These are phyloP conservation scores for Peronospora belbahrii DNA, from an alignment of 352 stramenopile species.

Conservation along the genomic window DNA sequence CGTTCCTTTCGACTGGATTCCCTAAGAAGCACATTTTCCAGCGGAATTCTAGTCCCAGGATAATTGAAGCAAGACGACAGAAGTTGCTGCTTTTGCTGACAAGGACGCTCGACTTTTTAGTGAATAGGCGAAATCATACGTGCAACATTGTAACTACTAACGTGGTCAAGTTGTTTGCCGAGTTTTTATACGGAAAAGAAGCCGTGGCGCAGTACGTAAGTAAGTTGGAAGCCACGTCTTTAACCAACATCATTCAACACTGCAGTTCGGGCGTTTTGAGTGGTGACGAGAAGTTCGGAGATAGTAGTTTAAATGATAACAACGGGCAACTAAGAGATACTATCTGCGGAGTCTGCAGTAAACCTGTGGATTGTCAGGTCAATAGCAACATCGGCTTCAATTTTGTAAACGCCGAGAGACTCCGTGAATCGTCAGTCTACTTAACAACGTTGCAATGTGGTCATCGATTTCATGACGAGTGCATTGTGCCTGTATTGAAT, in stretches of 20 bases:
- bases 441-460: conserved; percentile 24
- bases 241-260: conserved; percentile 3
- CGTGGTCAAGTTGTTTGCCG: conserved; percentile 18
- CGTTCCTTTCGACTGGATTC: conserved; percentile 23
- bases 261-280: background rate
- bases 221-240: conserved; percentile 4
- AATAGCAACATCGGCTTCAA: background rate
- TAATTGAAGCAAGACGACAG: conserved; percentile 7
- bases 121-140: conserved; percentile 23
- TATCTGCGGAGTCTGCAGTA: conserved; percentile 19
- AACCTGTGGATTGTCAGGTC: conserved; percentile 7
- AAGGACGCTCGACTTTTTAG: conserved; percentile 18
- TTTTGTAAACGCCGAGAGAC: background rate
- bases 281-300: conserved; percentile 3
- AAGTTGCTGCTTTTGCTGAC: conserved; percentile 16
- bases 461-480: conserved; percentile 35
- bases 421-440: conserved; percentile 18
- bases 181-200: conserved; percentile 23
- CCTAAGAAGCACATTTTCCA: conserved; percentile 28
- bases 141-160: conserved; percentile 16
- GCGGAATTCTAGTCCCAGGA: conserved; percentile 10
- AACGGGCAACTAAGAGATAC: background rate
- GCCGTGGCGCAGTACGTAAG: conserved; percentile 16
- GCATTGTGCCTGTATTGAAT: conserved; percentile 34
- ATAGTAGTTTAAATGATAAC: background rate